Conservation (phyloP, 163 green algal genomes). For the Smithsoniella earleae region DNA sequence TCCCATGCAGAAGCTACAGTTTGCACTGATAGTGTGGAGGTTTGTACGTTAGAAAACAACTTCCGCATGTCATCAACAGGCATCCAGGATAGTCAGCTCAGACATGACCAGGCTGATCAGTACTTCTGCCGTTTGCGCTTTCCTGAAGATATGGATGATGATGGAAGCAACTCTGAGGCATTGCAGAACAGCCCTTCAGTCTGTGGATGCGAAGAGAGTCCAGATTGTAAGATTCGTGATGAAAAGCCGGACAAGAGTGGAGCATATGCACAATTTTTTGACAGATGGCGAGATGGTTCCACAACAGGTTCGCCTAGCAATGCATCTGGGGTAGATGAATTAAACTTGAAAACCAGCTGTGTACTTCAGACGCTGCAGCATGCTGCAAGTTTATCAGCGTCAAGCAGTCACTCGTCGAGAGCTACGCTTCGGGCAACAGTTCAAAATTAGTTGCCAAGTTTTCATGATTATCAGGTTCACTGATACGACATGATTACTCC, state of each 20-base stretch:
- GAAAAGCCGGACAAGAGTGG: neutral
- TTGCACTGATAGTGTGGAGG: neutral
- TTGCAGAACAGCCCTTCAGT: neutral
- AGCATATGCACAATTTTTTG: neutral
- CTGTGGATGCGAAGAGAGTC: neutral
- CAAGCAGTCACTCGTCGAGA: too few species aligned
- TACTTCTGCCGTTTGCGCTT: neutral
- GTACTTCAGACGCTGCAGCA: too few species aligned
- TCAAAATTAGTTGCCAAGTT: neutral
- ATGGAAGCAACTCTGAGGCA: neutral
- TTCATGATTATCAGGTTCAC: neutral
- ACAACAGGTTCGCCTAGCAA: neutral
- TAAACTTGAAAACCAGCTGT: too few species aligned
- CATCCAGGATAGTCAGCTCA: neutral
- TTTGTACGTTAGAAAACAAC: neutral
- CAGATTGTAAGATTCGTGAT: neutral
- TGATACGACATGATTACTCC: neutral
- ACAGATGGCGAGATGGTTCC: neutral
- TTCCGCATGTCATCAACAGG: neutral
- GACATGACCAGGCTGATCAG: neutral
- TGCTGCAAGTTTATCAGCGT: too few species aligned
- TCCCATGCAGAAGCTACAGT: neutral
- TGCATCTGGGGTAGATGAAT: neutral
- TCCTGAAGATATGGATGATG: conserved; percentile 10
- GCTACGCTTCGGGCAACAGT: neutral